A percentile compares a stretch with the other conserved stretches of the same genome.
These are phyloP conservation scores for Physaria fendleri DNA, from an alignment of 345 rosid species.

Conservation along the genomic window DNA sequence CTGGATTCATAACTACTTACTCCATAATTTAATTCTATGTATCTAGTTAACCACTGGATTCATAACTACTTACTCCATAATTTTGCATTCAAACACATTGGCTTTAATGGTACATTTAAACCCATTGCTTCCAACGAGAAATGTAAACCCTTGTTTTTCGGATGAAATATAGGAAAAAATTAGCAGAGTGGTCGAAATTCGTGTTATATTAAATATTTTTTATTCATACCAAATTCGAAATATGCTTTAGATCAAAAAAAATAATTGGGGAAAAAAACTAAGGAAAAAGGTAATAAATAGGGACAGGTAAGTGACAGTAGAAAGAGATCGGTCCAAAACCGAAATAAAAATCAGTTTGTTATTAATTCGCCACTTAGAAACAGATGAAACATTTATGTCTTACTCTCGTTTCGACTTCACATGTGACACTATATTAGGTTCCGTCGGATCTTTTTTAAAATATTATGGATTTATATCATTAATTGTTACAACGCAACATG, in stretches of 20 bases:
- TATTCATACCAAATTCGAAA: neutral
- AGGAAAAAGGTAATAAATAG: conserved; percentile 8
- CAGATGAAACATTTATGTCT: conserved; percentile 26
- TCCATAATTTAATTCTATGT: neutral
- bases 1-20: neutral
- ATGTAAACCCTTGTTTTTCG: neutral
- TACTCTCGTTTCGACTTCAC: neutral
- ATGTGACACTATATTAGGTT: neutral
- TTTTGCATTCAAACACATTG: no score
- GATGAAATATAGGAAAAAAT: neutral
- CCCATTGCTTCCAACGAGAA: conserved; percentile 1
- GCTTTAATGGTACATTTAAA: no score
- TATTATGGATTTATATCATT: neutral
- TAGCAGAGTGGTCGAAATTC: neutral
- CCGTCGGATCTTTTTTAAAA: conserved; percentile 4
- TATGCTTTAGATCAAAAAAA: neutral
- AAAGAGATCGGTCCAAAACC: conserved; percentile 21
- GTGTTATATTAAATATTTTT: neutral
- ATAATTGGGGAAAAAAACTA: neutral
- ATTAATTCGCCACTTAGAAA: conserved; percentile 16
- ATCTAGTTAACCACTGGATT: neutral
- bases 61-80: neutral
- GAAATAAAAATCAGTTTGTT: conserved; percentile 8
- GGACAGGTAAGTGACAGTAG: conserved; percentile 26
- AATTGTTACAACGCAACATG: neutral